Conservation (phyloP, 2,329 filamentous ascomycete species). For the Exserohilum turcica region DNA sequence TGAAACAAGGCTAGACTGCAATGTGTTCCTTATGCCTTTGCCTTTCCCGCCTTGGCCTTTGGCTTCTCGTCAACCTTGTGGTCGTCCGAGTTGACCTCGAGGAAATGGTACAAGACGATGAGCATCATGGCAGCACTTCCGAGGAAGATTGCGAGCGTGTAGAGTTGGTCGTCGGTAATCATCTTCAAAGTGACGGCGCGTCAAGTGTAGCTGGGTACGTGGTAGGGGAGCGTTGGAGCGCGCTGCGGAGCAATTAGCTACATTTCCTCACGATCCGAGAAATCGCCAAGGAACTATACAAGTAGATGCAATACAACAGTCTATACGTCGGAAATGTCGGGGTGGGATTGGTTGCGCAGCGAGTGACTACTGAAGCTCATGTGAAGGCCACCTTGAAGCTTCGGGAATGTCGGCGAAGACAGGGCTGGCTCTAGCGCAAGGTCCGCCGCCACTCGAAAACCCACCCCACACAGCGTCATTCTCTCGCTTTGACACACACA, state of each 20-base stretch:
- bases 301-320: not conserved
- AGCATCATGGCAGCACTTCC: slow-evolving; percentile 88
- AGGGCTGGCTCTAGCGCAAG: slow-evolving; percentile 22
- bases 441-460: slow-evolving; percentile 26
- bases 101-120: slow-evolving; percentile 93
- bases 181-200: slow-evolving; percentile 62
- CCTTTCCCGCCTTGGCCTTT: slow-evolving; percentile 35
- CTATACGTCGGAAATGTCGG: slow-evolving; percentile 12
- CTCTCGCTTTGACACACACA: slow-evolving; percentile 42
- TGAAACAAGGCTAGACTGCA: not conserved
- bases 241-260: slow-evolving; percentile 24
- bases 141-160: slow-evolving; percentile 89
- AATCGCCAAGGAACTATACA: slow-evolving; percentile 5
- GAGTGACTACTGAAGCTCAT: slow-evolving; percentile 10
- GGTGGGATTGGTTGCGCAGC: slow-evolving; percentile 5
- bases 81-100: slow-evolving; percentile 86
- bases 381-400: slow-evolving; percentile 37
- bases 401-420: slow-evolving; percentile 22
- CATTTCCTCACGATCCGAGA: not conserved
- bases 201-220: slow-evolving; percentile 16
- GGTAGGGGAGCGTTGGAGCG: slow-evolving; percentile 12
- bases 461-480: slow-evolving; percentile 45
- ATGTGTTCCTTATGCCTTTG: slow-evolving; percentile 23
- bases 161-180: slow-evolving; percentile 93
- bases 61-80: slow-evolving; percentile 37